A percentile compares a stretch with the other conserved stretches of the same genome.
phyloP scores from a whole-genome alignment of 805 yeast species.

The Nakazawaea peltata region DNA sequence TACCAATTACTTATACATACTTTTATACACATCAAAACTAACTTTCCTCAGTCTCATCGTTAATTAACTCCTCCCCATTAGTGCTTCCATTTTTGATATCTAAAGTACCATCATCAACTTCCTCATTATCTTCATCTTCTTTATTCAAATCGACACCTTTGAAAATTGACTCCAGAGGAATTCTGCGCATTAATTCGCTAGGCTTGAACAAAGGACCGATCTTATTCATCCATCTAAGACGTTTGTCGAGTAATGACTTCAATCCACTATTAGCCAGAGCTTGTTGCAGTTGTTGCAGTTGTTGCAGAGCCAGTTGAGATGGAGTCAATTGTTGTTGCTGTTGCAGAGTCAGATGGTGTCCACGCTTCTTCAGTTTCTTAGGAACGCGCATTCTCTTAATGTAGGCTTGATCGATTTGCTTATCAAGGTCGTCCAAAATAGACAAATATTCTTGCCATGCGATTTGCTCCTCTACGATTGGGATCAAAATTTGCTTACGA shows the following conservation, averaged over 20 bases:
- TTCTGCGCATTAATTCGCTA: slow-evolving; percentile 62
- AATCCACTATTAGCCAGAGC: slow-evolving; percentile 74
- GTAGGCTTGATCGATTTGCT: slow-evolving; percentile 94
- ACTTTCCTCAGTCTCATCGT: too few relatives aligned
- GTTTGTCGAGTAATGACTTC: slow-evolving; percentile 73
- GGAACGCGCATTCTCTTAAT: slow-evolving; percentile 73
- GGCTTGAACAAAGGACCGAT: slow-evolving; percentile 81
- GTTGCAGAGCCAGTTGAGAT: slow-evolving; percentile 20
- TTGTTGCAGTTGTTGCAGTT: slow-evolving; percentile 37
- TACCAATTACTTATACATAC: too few relatives aligned
- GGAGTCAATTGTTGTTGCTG: slow-evolving; percentile 22
- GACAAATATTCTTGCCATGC: slow-evolving; percentile 94
- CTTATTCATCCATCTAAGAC: slow-evolving; percentile 79
- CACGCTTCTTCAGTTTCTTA: slow-evolving; percentile 52
- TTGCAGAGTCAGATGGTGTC: slow-evolving; percentile 21
- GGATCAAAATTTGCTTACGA: slow-evolving; percentile 57
- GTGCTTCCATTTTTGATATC: slow-evolving; percentile 7
- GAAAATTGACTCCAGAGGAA: slow-evolving; percentile 60
- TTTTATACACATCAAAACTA: too few relatives aligned
- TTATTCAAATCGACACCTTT: slow-evolving; percentile 20
- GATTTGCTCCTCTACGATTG: slow-evolving; percentile 75
- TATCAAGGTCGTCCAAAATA: slow-evolving; percentile 87
- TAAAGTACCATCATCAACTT: slow-evolving; percentile 17
- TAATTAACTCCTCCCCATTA: slow-evolving; percentile 5
- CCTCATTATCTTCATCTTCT: slow-evolving; percentile 15